These are phyloP conservation scores for Beauveria sp. DNA, from an alignment of 2,329 filamentous ascomycete genomes.

Conservation along the genomic window DNA sequence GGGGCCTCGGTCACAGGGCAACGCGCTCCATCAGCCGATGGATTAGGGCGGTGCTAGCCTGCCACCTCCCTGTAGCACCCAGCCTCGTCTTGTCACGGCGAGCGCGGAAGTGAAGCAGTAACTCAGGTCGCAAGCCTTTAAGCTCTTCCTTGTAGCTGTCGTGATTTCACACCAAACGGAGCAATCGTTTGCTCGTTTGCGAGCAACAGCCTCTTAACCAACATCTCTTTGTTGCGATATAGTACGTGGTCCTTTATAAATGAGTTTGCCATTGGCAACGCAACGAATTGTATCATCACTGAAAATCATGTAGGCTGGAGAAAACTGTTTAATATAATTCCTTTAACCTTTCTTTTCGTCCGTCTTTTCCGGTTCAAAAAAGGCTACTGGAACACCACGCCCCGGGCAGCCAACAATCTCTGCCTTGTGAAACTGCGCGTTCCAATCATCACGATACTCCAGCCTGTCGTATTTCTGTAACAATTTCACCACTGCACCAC, in stretches of 20 bases:
- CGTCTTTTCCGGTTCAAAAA: conserved; percentile 23
- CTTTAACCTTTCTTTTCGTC: neutral
- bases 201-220: neutral
- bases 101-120: too few species aligned
- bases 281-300: neutral
- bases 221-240: neutral
- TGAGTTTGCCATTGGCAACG: neutral
- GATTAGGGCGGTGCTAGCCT: neutral
- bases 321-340: neutral
- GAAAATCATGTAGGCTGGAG: neutral
- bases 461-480: conserved; percentile 52
- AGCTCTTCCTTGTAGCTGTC: too few species aligned
- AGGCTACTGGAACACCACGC: conserved; percentile 33
- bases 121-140: too few species aligned
- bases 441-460: conserved; percentile 40
- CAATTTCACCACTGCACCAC: conserved; percentile 36
- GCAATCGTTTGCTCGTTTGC: too few species aligned
- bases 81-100: too few species aligned
- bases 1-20: too few species aligned
- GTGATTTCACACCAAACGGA: too few species aligned
- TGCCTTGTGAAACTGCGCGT: conserved; percentile 35
- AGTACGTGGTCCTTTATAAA: neutral
- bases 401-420: conserved; percentile 37
- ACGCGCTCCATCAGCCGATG: too few species aligned
- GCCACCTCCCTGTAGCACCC: too few species aligned